Conservation (phyloP, 1,284 basidiomycete genomes). For the Malassezia dermatis region DNA sequence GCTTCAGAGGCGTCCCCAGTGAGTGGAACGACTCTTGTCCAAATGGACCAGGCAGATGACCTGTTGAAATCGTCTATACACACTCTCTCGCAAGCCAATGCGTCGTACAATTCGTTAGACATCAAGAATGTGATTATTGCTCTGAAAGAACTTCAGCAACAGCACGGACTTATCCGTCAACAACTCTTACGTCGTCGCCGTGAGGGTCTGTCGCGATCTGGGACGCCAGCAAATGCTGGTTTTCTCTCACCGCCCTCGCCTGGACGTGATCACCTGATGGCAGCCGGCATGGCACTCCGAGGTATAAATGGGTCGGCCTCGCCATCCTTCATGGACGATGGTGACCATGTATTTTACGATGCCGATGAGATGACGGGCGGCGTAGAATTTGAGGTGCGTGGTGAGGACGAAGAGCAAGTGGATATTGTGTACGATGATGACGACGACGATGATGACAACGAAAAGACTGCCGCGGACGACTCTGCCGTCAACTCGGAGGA, state of each 20-base stretch:
- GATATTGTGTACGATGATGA: slow-evolving; percentile 28
- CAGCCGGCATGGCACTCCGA: background rate
- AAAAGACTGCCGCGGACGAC: slow-evolving; percentile 21
- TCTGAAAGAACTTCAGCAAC: slow-evolving; percentile 2
- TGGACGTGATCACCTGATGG: background rate
- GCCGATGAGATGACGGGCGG: slow-evolving; percentile 20
- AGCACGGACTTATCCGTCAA: slow-evolving; percentile 9
- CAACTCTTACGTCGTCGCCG: background rate
- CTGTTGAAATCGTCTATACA: slow-evolving; percentile 25
- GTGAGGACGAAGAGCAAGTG: slow-evolving; percentile 25
- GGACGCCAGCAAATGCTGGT: background rate
- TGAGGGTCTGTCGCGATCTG: background rate
- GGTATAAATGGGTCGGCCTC: background rate
- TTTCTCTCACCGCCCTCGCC: background rate
- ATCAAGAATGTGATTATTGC: slow-evolving; percentile 2
- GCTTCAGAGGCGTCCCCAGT: background rate
- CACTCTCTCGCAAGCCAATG: slow-evolving; percentile 1
- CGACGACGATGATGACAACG: slow-evolving; percentile 22
- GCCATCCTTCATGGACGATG: slow-evolving; percentile 4
- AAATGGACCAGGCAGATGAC: slow-evolving; percentile 23
- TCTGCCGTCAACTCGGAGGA: background rate
- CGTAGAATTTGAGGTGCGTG: slow-evolving; percentile 16
- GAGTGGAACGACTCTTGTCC: background rate
- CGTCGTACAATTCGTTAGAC: background rate
- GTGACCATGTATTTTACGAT: slow-evolving; percentile 31